phyloP scores from a whole-genome alignment of 495 filamentous ascomycete genomes.

The Xylaria grammica region DNA sequence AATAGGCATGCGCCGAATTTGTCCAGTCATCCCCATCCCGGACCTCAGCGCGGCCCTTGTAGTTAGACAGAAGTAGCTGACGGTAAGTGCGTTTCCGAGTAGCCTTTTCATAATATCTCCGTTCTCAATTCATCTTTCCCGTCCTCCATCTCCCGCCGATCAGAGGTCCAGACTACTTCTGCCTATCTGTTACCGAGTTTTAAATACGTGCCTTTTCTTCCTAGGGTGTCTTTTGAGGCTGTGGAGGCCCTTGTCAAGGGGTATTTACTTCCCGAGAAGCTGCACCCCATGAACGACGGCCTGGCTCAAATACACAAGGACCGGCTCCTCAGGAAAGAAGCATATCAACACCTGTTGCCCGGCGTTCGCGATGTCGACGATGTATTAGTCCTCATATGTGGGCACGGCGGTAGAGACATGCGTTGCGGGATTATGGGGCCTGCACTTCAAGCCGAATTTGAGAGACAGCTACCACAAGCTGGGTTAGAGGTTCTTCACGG shows the following conservation, averaged over 20 bases:
- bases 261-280: constrained; percentile 60
- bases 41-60: neutral
- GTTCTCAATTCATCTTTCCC: constrained; percentile 73
- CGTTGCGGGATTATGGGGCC: constrained; percentile 85
- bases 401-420: constrained; percentile 77
- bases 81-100: constrained; percentile 22
- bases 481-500: constrained; percentile 44
- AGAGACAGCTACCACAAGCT: constrained; percentile 42
- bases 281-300: constrained; percentile 62
- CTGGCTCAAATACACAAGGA: constrained; percentile 58
- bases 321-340: constrained; percentile 45
- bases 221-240: constrained; percentile 53
- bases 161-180: constrained; percentile 59
- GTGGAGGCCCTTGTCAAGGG: constrained; percentile 62
- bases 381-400: constrained; percentile 80
- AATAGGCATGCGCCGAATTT: constrained; percentile 17
- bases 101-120: constrained; percentile 83
- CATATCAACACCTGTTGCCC: constrained; percentile 47
- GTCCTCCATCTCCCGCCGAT: constrained; percentile 45
- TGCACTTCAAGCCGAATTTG: constrained; percentile 71
- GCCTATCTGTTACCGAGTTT: constrained; percentile 78
- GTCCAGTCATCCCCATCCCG: constrained; percentile 19
- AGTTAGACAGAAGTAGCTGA: constrained; percentile 26
- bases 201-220: constrained; percentile 76
- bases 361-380: constrained; percentile 66